Conservation (phyloP, 2,329 filamentous ascomycete species). For the Ophiostoma montium region DNA sequence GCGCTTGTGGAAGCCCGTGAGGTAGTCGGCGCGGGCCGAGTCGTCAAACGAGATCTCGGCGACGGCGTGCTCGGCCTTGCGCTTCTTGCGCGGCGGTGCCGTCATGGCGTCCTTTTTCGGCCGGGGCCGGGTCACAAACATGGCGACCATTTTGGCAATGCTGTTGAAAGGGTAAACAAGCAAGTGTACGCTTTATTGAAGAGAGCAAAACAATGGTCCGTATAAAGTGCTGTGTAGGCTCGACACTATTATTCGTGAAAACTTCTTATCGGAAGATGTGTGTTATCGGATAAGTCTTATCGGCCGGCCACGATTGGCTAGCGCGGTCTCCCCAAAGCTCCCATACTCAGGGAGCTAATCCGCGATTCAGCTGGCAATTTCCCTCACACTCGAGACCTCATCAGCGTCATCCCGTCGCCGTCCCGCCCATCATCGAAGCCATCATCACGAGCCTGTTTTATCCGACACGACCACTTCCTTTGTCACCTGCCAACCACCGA, state of each 20-base stretch:
- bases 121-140: slow-evolving; percentile 42
- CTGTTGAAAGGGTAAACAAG: not conserved
- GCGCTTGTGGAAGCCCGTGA: slow-evolving; percentile 95
- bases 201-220: too few relatives aligned
- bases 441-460: not conserved
- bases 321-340: not conserved
- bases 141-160: not conserved
- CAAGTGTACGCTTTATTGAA: not conserved
- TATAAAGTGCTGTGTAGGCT: too few relatives aligned
- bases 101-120: slow-evolving; percentile 39
- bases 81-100: slow-evolving; percentile 39
- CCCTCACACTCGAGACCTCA: slow-evolving; percentile 1
- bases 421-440: not conserved
- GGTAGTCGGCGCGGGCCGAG: slow-evolving; percentile 65
- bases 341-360: not conserved
- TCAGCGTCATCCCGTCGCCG: not conserved
- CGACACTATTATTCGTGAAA: not conserved
- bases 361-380: slow-evolving; percentile 1
- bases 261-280: not conserved
- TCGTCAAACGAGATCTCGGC: slow-evolving; percentile 81
- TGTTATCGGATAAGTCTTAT: not conserved
- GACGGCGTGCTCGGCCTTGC: slow-evolving; percentile 44
- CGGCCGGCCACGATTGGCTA: not conserved
- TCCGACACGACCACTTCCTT: not conserved
- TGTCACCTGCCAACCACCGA: not conserved